These are phyloP conservation scores for Smittium mucronatum DNA, from an alignment of 371 early-diverging fungal species.

Conservation along the genomic window DNA sequence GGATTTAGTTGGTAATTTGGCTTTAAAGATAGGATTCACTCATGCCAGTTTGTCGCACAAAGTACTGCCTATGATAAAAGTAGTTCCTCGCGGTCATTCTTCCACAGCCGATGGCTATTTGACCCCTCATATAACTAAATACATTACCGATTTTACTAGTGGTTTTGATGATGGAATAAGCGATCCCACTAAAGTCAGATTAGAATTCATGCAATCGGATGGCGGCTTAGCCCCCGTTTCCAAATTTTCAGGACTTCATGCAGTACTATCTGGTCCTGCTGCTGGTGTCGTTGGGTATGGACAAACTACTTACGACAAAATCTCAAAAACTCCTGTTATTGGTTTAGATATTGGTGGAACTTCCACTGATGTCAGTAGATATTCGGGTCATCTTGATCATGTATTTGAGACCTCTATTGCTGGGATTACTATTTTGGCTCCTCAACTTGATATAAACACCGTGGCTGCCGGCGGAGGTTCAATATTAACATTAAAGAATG, in stretches of 20 bases:
- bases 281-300: constrained; percentile 92
- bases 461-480: constrained; percentile 95
- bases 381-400: constrained; percentile 78
- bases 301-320: constrained; percentile 52
- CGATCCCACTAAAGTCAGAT: constrained; percentile 38
- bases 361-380: constrained; percentile 89
- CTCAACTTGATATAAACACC: constrained; percentile 91
- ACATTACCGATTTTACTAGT: constrained; percentile 63
- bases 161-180: constrained; percentile 69
- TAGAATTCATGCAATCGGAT: constrained; percentile 94
- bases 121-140: constrained; percentile 77
- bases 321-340: constrained; percentile 50
- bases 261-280: constrained; percentile 90
- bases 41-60: constrained; percentile 71
- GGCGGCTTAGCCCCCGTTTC: constrained; percentile 82
- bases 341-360: constrained; percentile 97
- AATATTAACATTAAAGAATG: constrained; percentile 80
- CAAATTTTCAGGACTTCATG: constrained; percentile 71
- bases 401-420: constrained; percentile 90
- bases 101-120: constrained; percentile 86
- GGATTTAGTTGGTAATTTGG: constrained; percentile 48
- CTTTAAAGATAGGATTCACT: constrained; percentile 61
- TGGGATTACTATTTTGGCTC: constrained; percentile 87
- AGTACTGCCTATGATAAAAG: constrained; percentile 86
- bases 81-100: constrained; percentile 84